A percentile compares a stretch with the other conserved stretches of the same genome.
Evolutionary conservation across 768 basidiomycete genomes (phyloP).

Genomic region (Epithele typhae): DNA sequence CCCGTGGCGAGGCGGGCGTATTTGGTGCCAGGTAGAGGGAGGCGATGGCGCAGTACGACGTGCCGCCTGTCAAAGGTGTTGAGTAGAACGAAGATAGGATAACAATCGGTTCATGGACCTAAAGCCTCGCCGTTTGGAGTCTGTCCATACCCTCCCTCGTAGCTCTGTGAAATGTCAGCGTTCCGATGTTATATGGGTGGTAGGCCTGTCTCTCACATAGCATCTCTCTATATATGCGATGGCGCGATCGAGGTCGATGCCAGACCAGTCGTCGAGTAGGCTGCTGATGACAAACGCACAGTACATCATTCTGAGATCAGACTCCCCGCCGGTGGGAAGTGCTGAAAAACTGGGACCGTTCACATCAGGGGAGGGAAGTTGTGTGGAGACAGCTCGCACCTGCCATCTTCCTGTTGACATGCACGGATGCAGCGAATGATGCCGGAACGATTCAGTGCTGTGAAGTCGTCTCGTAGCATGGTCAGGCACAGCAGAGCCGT

Average conservation of each 20-base stretch:
- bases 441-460: constrained; percentile 61
- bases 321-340: constrained; percentile 62
- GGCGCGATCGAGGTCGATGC: constrained; percentile 58
- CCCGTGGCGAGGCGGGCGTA: constrained; percentile 16
- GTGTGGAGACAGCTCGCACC: constrained; percentile 40
- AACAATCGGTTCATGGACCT: constrained; percentile 43
- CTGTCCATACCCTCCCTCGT: constrained; percentile 93
- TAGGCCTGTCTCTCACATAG: constrained; percentile 44
- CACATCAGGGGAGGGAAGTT: too few species aligned
- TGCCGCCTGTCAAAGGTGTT: constrained; percentile 64
- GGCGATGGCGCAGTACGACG: constrained; percentile 89
- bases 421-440: constrained; percentile 61
- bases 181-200: not conserved
- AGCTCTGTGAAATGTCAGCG: constrained; percentile 47
- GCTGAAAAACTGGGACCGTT: constrained; percentile 55
- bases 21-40: constrained; percentile 52
- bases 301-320: constrained; percentile 80
- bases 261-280: constrained; percentile 79
- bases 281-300: constrained; percentile 82
- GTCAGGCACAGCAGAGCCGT: constrained; percentile 81
- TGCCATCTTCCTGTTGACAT: constrained; percentile 81
- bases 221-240: constrained; percentile 65
- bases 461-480: constrained; percentile 83
- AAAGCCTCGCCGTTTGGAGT: constrained; percentile 79
- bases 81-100: not conserved